Percentiles rank a stretch among this genome's conserved stretches.
phyloP scores from a whole-genome alignment of 192 early-diverging fungal genomes.

The Jimgerdemannia flammicorona region DNA sequence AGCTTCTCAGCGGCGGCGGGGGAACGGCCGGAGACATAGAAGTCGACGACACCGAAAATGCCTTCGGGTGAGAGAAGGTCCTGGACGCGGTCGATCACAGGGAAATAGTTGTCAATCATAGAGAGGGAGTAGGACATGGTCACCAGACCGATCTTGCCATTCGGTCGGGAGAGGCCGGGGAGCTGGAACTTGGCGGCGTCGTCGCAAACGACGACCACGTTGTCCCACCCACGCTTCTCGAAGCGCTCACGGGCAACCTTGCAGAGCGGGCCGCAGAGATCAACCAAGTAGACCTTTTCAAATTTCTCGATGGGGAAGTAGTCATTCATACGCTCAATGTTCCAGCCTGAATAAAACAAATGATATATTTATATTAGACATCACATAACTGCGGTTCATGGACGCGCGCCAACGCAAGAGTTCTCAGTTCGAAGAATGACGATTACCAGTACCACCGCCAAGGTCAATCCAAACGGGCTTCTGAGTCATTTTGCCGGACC shows the following conservation, averaged over 20 bases:
- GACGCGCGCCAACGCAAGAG: neutral
- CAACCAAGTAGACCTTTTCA: slow-evolving; percentile 73
- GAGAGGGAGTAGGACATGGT: slow-evolving; percentile 89
- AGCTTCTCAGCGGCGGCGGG: slow-evolving; percentile 30
- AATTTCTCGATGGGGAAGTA: slow-evolving; percentile 74
- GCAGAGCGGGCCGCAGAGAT: slow-evolving; percentile 80
- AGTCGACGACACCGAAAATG: slow-evolving; percentile 76
- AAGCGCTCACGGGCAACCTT: slow-evolving; percentile 74
- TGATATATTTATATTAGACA: neutral
- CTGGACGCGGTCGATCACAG: slow-evolving; percentile 67
- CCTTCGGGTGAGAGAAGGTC: slow-evolving; percentile 58
- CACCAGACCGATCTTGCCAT: slow-evolving; percentile 66
- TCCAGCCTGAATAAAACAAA: slow-evolving; percentile 41
- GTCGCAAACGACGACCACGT: slow-evolving; percentile 76
- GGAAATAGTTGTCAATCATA: slow-evolving; percentile 75
- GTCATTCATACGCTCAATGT: slow-evolving; percentile 73
- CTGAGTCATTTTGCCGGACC: slow-evolving; percentile 1
- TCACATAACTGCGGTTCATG: neutral
- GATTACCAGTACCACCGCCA: slow-evolving; percentile 60
- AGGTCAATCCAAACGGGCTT: slow-evolving; percentile 59
- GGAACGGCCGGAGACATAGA: slow-evolving; percentile 63
- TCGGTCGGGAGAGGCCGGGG: slow-evolving; percentile 48
- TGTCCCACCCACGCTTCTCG: slow-evolving; percentile 71
- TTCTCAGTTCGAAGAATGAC: neutral
- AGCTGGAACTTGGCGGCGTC: slow-evolving; percentile 71